Evolutionary conservation across 768 basidiomycete species (phyloP).

Genomic region (Boletus pseudopeckii): DNA sequence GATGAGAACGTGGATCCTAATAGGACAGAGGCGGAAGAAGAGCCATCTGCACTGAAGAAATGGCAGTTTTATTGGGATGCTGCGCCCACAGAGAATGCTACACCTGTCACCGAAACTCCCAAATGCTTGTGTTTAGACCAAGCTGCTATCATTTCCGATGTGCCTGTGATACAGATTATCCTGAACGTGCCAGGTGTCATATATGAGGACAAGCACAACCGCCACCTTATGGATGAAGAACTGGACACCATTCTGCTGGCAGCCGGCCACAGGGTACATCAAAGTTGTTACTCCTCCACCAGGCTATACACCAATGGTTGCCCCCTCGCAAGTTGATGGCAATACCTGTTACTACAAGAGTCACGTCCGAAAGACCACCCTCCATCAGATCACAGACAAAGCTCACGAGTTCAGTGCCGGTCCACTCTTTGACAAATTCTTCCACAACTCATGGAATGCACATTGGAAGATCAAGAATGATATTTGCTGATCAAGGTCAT

Average conservation of each 20-base stretch:
- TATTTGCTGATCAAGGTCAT: constrained; percentile 99
- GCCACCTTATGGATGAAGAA: constrained; percentile 95
- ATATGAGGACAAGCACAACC: constrained; percentile 93
- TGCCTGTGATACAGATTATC: constrained; percentile 74
- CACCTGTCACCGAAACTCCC: constrained; percentile 57
- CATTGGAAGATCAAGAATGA: constrained; percentile 96
- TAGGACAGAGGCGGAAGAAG: constrained; percentile 63
- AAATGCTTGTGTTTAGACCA: constrained; percentile 98
- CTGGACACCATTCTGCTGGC: constrained; percentile 78
- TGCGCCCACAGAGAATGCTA: constrained; percentile 65
- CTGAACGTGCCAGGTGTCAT: constrained; percentile 82
- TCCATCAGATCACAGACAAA: constrained; percentile 98
- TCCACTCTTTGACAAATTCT: constrained; percentile 96
- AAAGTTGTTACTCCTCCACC: constrained; percentile 86
- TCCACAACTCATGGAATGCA: constrained; percentile 95
- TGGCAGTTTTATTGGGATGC: constrained; percentile 96
- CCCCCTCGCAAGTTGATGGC: constrained; percentile 61
- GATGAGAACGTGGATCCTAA: constrained; percentile 69
- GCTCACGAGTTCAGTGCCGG: constrained; percentile 98
- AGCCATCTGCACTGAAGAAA: constrained; percentile 79
- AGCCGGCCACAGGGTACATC: constrained; percentile 75
- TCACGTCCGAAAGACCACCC: constrained; percentile 92
- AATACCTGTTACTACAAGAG: constrained; percentile 63
- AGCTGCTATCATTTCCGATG: constrained; percentile 71
- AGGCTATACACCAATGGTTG: constrained; percentile 80